Evolutionary conservation across 208 protist species (phyloP), one percentile per base, ranked within the genome.

Genomic region (Leishmania mexicana): DNA sequence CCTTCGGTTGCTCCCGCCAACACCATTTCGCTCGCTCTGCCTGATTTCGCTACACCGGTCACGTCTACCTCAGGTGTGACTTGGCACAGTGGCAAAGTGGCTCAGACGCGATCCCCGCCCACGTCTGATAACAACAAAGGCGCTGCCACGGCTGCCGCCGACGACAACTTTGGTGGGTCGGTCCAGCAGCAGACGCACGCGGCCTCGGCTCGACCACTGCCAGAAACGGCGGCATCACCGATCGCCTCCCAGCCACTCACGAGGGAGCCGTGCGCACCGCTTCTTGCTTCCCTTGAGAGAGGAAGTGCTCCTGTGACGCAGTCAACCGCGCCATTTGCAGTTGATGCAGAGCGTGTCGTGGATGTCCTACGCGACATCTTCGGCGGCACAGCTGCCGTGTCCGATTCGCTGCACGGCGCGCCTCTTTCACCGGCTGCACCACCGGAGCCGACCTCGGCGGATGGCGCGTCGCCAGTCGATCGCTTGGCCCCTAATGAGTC

Each of bases 151-250:
- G 24, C 0, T 49, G 71, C 47, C 47, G 51, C 64, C 51, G 73
- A 79, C 62, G 75, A 84, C 47, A 47, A 62, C 57, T 85, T 85
- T 68, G 82, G 77, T 15, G 82, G 72, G 58, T 81, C 72, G 68
- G 77, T 79, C 40, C 82, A 79, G 71, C 81, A 53, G 67, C 57
- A 49, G 38, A 54, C 7, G 42, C 57, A 31, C 17, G 28, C 57
- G 42, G n/a, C 57, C 49, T 17, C 80, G 42, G 74, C 64, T 10
- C 62, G 3, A 35, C 15, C 65, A 13, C 60, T 21, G 31, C 0
- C 51, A 8, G 64, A 15, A 15, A 21, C 31, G 28, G 21, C 24
- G 6, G n/a, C 67, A 24, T 54, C 53, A 40, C 47, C 70, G 8
- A 54, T 38, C 28, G 28, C 45, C 70, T 38, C 45, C n/a, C 70